Percentiles rank a stretch among this genome's conserved stretches.
phyloP scores from a whole-genome alignment of 2,329 filamentous ascomycete species.

The Venturia pyrina region DNA sequence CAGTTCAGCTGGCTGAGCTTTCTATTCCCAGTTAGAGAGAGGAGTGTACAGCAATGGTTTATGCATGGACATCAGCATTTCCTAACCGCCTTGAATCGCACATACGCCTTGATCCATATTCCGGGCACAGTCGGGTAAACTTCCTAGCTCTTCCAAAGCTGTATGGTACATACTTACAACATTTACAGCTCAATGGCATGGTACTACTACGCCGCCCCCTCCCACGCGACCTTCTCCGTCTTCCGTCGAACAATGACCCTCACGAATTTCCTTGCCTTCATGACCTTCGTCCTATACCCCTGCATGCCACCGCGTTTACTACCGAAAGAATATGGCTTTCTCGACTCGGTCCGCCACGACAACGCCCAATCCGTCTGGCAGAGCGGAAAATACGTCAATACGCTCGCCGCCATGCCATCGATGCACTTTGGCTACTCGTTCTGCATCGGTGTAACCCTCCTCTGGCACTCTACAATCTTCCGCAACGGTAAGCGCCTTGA shows the following conservation, averaged over 20 bases:
- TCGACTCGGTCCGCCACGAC: conserved; percentile 38
- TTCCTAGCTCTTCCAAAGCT: background rate
- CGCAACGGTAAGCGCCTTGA: conserved; percentile 28
- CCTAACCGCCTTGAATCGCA: conserved; percentile 47
- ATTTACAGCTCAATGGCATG: conserved; percentile 47
- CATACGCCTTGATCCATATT: conserved; percentile 51
- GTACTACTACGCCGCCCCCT: conserved; percentile 51
- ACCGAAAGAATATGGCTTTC: conserved; percentile 34
- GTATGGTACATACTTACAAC: conserved; percentile 11
- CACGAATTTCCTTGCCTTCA: conserved; percentile 44
- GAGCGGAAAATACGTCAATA: conserved; percentile 36
- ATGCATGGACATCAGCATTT: conserved; percentile 42
- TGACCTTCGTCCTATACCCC: conserved; percentile 42
- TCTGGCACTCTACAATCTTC: conserved; percentile 43
- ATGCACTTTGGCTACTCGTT: conserved; percentile 49
- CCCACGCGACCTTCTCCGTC: conserved; percentile 33
- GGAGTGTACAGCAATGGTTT: conserved; percentile 47
- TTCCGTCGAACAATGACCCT: conserved; percentile 38
- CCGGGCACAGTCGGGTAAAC: conserved; percentile 48
- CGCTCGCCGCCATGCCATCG: conserved; percentile 36
- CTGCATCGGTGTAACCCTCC: conserved; percentile 41
- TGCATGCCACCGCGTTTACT: conserved; percentile 43
- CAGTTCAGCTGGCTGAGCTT: conserved; percentile 40
- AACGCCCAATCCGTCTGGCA: conserved; percentile 38
- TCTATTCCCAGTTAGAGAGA: conserved; percentile 43